Conservation (phyloP, 352 stramenopile genomes). For the Phytophthora brassicae region DNA sequence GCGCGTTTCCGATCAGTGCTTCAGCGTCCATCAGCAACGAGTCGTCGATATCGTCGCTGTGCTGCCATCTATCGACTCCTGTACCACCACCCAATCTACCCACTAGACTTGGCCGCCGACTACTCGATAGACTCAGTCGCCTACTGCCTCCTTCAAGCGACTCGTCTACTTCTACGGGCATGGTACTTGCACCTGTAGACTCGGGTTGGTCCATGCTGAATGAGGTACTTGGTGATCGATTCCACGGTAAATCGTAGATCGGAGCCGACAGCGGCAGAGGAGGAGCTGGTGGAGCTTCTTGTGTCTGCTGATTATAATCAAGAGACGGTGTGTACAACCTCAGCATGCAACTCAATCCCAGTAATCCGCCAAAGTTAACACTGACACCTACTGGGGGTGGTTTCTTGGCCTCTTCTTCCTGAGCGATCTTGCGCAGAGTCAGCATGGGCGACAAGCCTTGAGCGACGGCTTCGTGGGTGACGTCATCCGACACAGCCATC, state of each 20-base stretch:
- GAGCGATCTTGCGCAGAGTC: slow-evolving; percentile 60
- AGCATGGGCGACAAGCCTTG: slow-evolving; percentile 70
- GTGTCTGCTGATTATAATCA: slow-evolving; percentile 44
- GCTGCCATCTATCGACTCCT: slow-evolving; percentile 25
- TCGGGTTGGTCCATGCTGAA: slow-evolving; percentile 28
- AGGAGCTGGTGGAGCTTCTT: slow-evolving; percentile 28
- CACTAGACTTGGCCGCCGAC: slow-evolving; percentile 24
- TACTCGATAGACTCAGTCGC: slow-evolving; percentile 26
- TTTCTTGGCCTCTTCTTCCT: slow-evolving; percentile 43
- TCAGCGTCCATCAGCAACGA: slow-evolving; percentile 66
- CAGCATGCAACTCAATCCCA: slow-evolving; percentile 53
- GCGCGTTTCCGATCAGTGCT: slow-evolving; percentile 65
- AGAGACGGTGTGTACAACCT: slow-evolving; percentile 57
- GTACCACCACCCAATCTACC: slow-evolving; percentile 27
- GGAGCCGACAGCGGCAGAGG: slow-evolving; percentile 14
- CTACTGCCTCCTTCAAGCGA: slow-evolving; percentile 19
- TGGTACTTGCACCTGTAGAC: slow-evolving; percentile 26
- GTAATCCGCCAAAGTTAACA: slow-evolving; percentile 49
- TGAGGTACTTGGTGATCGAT: slow-evolving; percentile 38
- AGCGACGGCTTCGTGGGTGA: slow-evolving; percentile 43
- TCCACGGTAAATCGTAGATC: slow-evolving; percentile 65
- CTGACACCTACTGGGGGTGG: slow-evolving; percentile 44
- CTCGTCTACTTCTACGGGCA: slow-evolving; percentile 33
- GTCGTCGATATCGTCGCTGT: slow-evolving; percentile 44
- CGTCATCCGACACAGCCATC: slow-evolving; percentile 52